Evolutionary conservation across 305 asterid genomes (phyloP), one percentile per base, ranked within the genome.

Genomic region (Rubia peregrina): DNA sequence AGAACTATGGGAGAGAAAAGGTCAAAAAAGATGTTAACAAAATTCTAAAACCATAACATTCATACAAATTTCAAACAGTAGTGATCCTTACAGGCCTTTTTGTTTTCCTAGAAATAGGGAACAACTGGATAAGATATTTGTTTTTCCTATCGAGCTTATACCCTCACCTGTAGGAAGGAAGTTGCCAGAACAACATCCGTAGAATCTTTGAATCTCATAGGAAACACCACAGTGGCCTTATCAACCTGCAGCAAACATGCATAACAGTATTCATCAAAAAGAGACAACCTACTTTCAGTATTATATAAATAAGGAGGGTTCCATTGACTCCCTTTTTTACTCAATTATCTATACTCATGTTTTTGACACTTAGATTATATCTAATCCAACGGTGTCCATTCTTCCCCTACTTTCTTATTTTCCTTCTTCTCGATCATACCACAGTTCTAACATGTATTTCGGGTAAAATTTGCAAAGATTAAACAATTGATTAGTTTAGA

Each of bases 201-300:
- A 5, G 98, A 84, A 88, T 92, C 98, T 74, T 80, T 90, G 85
- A 92, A 92, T 73, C 90, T 83, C 97, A 92, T 89, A 55, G 98
- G 97, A 72, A 87, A 90, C 73, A 90, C 85, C 75, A 89, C 84
- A 0, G 90, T 86, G 73, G 81, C 96, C 79, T 84, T 90, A 33
- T 84, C 98, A 41, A 74, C 85, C 96, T 92, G 95, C 79, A 88
- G 80, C 64, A 72, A 81, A 41, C 49, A 68, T 61, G 71, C 30
- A 24, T 3, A 51, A 40, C 16, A 68, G 3, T 42, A n/a, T 62
- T 75, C 63, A 69, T 43, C 36, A 49, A 49, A 43, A 42, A 24
- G 9, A 44, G 30, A 61, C 10, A 44, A 24, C 0, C 67, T 41
- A 33, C 11, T 33, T 33, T 33, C 38, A 33, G 38, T 2, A 33